Evolutionary conservation across 2,329 filamentous ascomycete genomes (phyloP).

Genomic region (Ceratocystiopsis minuta): DNA sequence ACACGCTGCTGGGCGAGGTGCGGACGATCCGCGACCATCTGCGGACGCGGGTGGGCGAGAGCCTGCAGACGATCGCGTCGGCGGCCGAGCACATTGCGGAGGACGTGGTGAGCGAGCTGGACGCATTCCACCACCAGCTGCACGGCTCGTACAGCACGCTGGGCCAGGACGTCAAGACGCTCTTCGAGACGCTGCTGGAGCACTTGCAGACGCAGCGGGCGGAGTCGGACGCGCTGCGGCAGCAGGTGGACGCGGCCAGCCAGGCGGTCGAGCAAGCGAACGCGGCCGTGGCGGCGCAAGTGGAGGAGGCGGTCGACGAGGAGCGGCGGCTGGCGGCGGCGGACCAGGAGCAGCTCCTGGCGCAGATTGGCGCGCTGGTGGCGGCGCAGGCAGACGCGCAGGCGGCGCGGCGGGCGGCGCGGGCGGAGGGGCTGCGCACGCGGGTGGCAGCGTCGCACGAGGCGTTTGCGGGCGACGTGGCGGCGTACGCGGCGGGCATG

Average conservation of each 20-base stretch:
- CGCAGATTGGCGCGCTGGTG: constrained; percentile 62
- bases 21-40: constrained; percentile 76
- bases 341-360: constrained; percentile 56
- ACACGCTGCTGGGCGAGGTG: constrained; percentile 80
- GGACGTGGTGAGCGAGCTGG: constrained; percentile 73
- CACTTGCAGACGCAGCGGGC: constrained; percentile 59
- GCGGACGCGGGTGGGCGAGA: constrained; percentile 69
- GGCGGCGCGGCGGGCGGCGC: constrained; percentile 48
- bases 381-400: constrained; percentile 57
- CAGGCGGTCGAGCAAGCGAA: constrained; percentile 51
- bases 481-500: constrained; percentile 52
- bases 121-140: constrained; percentile 62
- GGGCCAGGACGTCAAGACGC: constrained; percentile 66
- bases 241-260: constrained; percentile 54
- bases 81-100: constrained; percentile 79
- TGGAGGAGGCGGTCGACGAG: constrained; percentile 55
- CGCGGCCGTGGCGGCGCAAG: constrained; percentile 41
- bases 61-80: constrained; percentile 62
- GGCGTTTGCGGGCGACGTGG: constrained; percentile 45
- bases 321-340: constrained; percentile 55
- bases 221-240: constrained; percentile 55
- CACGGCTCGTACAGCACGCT: constrained; percentile 70
- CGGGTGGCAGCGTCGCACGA: constrained; percentile 47
- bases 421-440: constrained; percentile 42
- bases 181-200: constrained; percentile 65